A percentile compares a stretch with the other conserved stretches of the same genome.
phyloP scores from a whole-genome alignment of 345 rosid genomes.

The Lepidium africanum region DNA sequence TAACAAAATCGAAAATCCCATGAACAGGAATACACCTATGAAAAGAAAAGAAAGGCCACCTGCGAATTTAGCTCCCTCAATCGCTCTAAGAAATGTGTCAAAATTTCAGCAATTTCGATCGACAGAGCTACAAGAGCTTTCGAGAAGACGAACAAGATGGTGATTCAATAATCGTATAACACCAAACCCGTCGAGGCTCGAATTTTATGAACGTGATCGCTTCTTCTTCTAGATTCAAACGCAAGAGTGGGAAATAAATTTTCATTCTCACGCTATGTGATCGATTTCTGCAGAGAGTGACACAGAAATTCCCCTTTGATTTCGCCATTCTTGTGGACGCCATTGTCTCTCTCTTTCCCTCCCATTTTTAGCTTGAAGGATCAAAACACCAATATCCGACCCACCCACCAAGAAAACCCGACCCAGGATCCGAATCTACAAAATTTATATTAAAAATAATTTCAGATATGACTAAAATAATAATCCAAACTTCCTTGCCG shows the following conservation, averaged over 20 bases:
- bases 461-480: background rate
- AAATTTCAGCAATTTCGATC: background rate
- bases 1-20: background rate
- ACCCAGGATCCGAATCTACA: background rate
- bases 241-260: background rate
- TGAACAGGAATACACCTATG: background rate
- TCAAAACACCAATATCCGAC: background rate
- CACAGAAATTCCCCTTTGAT: constrained; percentile 21
- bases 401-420: background rate
- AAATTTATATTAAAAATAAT: background rate
- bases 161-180: background rate
- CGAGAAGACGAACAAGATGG: background rate
- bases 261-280: constrained; percentile 9
- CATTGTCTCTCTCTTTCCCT: constrained; percentile 30
- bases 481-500: constrained; percentile 5
- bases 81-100: background rate
- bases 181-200: constrained; percentile 2
- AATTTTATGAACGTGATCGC: constrained; percentile 3
- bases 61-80: background rate
- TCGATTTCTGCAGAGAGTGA: constrained; percentile 28
- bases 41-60: background rate
- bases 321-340: constrained; percentile 37
- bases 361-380: constrained; percentile 21
- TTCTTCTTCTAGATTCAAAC: constrained; percentile 16
- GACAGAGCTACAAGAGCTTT: background rate